Evolutionary conservation across 768 basidiomycete species (phyloP), one percentile per base, ranked within the genome.

Genomic region (Mycena alexandri): DNA sequence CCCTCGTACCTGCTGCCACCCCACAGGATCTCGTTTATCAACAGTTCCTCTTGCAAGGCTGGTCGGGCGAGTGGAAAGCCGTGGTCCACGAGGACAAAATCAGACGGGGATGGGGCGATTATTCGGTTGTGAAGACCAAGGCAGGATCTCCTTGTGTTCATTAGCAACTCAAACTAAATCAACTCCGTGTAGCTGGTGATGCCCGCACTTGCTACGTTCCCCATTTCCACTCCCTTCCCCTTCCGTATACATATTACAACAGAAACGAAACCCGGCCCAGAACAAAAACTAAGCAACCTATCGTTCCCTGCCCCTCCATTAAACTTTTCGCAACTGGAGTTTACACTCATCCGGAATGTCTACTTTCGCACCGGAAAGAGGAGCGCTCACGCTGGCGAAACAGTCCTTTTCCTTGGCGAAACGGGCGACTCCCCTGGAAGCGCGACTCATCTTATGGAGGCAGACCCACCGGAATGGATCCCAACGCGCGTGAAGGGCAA

Each of bases 71-170:
- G 12, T 65, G 64, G 56, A 58, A 60, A 13, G 48, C 56, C 21
- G 50, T 65, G 3, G 57, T 59, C 36, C 42, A 65, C 51, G 57
- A 59, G 21, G 48, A 65, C 17, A 29, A 34, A 14, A 60, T 65
- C 16, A 34, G 64, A n/a, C 48, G 57, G 11, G 64, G 64, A n/a
- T 65, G 48, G 57, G 64, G 64, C 2, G 64, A 65, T 8, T 65
- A 65, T 29, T 58, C 64, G 1, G 25, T 46, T 19, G 44, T 60
- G 24, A 65, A 65, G 43, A 60, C 57, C 12, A 52, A 65, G 64
- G 64, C 59, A 60, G 22, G 4, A 5, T 14, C 44, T 36, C 51
- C 3, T 14, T 21, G 24, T 19, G 19, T 29, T 25, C 29, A n/a
- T 25, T 22, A 3, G 44, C 14, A 5, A 22, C 21, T 24, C 21